Evolutionary conservation across 495 filamentous ascomycete species (phyloP).

Genomic region (Penicillium longicatenatum): DNA sequence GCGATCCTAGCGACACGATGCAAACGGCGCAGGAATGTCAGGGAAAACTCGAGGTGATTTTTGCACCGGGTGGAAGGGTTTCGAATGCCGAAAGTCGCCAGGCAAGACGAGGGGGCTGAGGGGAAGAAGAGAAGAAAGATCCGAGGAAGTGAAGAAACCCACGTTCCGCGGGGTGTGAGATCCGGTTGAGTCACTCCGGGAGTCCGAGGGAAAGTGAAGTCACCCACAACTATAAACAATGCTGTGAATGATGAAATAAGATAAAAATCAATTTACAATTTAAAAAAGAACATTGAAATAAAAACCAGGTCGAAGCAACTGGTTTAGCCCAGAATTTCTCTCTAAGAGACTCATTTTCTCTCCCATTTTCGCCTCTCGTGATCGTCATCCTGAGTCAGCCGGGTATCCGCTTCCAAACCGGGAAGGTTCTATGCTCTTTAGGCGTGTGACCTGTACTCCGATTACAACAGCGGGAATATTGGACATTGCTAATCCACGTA

Average conservation of each 20-base stretch:
- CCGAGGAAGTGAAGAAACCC: constrained; percentile 13
- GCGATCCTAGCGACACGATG: constrained; percentile 20
- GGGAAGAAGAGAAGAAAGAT: constrained; percentile 14
- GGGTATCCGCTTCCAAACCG: background rate
- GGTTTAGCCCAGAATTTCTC: background rate
- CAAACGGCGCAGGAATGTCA: constrained; percentile 27
- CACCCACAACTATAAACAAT: background rate
- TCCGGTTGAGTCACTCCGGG: constrained; percentile 30
- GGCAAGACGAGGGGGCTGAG: constrained; percentile 7
- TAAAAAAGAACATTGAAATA: background rate
- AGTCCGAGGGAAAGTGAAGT: background rate
- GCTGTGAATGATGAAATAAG: background rate
- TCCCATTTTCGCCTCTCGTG: constrained; percentile 1
- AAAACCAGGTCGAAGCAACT: background rate
- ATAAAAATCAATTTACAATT: background rate
- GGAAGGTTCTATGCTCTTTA: background rate
- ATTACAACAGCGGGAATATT: background rate
- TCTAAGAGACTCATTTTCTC: background rate
- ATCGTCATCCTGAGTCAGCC: constrained; percentile 12
- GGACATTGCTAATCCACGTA: background rate
- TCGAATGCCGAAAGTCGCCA: background rate
- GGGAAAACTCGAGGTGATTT: background rate
- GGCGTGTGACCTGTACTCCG: background rate
- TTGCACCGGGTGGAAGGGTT: background rate
- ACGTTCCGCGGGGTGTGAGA: constrained; percentile 30